Evolutionary conservation across 768 basidiomycete species (phyloP).

Genomic region (Russula olivacea): DNA sequence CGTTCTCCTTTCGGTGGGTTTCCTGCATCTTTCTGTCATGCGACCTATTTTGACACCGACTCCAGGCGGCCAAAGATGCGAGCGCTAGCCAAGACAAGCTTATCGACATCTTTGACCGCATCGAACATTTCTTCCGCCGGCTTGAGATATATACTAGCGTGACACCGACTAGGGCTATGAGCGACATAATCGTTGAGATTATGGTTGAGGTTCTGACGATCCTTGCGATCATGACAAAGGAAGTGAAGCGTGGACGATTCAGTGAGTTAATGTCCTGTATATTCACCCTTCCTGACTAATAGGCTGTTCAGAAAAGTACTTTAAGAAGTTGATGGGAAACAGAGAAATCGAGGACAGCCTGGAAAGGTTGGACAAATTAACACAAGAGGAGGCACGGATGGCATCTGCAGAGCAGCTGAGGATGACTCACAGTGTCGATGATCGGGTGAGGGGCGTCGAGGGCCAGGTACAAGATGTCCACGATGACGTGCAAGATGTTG

Average conservation of each 20-base stretch:
- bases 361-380: neutral
- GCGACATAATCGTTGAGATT: neutral
- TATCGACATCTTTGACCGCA: neutral
- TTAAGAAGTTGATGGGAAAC: neutral
- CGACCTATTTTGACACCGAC: neutral
- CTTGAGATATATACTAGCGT: slow-evolving; percentile 2
- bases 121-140: neutral
- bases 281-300: neutral
- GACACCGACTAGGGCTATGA: neutral
- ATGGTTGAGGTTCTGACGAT: neutral
- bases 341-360: neutral
- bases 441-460: neutral
- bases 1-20: neutral
- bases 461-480: neutral
- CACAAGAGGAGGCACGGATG: neutral
- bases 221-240: neutral
- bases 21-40: neutral
- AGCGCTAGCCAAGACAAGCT: neutral
- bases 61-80: neutral
- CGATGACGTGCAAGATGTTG: neutral
- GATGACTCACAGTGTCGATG: neutral
- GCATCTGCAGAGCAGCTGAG: neutral
- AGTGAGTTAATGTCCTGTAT: neutral
- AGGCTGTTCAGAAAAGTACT: neutral
- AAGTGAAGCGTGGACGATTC: neutral